These are phyloP conservation scores for Platanthera guangdongensis DNA, from an alignment of 106 monocot species.

Conservation along the genomic window DNA sequence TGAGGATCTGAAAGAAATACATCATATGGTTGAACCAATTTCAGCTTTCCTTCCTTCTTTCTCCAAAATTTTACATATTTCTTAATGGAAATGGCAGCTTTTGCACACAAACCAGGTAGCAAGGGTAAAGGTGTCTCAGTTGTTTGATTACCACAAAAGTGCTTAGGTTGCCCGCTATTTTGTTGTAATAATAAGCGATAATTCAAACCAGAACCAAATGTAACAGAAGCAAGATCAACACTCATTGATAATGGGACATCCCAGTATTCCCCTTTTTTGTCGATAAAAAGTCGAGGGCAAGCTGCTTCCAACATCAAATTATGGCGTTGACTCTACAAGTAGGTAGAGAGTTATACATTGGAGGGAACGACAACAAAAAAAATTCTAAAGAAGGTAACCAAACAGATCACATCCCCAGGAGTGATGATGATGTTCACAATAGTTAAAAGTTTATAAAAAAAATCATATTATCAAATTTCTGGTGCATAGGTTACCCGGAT, in stretches of 20 bases:
- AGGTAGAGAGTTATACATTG: background rate
- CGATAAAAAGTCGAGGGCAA: conserved; percentile 82
- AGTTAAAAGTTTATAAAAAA: background rate
- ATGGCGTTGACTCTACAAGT: conserved; percentile 66
- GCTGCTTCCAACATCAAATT: conserved; percentile 70
- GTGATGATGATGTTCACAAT: background rate
- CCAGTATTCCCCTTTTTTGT: conserved; percentile 74
- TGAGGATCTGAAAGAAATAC: conserved; percentile 76
- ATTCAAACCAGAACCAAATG: conserved; percentile 48
- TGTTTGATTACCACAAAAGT: conserved; percentile 30
- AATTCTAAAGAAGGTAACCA: background rate
- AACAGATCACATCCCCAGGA: background rate
- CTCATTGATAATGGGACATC: conserved; percentile 76
- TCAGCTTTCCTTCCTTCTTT: conserved; percentile 70
- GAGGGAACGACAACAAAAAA: background rate
- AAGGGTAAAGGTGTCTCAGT: conserved; percentile 44
- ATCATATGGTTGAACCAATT: conserved; percentile 94
- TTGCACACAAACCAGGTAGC: conserved; percentile 79
- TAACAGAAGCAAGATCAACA: conserved; percentile 68
- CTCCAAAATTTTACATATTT: conserved; percentile 71
- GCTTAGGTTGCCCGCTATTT: conserved; percentile 70
- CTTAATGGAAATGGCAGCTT: conserved; percentile 66
- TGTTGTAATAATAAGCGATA: conserved; percentile 86
- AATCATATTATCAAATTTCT: background rate
- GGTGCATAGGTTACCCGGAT: background rate